Conservation (phyloP, 257 asterid species). For the Nicotiana benthamiana region DNA sequence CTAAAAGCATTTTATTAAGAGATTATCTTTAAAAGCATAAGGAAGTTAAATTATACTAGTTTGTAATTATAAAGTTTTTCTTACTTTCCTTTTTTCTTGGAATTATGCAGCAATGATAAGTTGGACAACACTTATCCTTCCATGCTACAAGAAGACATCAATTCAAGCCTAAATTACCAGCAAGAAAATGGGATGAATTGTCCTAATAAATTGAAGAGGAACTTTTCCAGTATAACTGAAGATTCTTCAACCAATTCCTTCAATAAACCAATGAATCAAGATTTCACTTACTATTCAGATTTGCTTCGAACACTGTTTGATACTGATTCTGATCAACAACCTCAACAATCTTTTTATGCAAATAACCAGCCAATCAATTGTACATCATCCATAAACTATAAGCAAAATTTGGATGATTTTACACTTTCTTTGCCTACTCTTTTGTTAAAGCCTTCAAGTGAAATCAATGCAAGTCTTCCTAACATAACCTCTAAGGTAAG, state of each 20-base stretch:
- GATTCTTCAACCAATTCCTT: conserved; percentile 21
- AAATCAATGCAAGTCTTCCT: background rate
- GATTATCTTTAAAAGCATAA: background rate
- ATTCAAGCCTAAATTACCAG: conserved; percentile 41
- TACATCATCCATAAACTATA: conserved; percentile 17
- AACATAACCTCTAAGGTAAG: conserved; percentile 25
- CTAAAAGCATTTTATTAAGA: no score
- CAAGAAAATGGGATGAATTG: conserved; percentile 21
- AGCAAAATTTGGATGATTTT: conserved; percentile 19
- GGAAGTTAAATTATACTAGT: conserved; percentile 1
- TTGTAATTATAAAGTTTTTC: background rate
- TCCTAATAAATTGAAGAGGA: conserved; percentile 12
- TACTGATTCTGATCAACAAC: conserved; percentile 27
- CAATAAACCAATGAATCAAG: conserved; percentile 13
- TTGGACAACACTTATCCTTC: conserved; percentile 35
- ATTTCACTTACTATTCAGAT: conserved; percentile 25
- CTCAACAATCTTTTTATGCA: conserved; percentile 14
- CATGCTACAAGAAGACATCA: conserved; percentile 24
- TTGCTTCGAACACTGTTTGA: conserved; percentile 44
- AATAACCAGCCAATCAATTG: conserved; percentile 15
- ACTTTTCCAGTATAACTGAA: conserved; percentile 9
- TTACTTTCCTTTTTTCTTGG: conserved; percentile 32
- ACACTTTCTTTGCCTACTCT: conserved; percentile 15
- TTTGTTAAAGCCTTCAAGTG: background rate
- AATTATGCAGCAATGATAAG: conserved; percentile 42